Conservation (phyloP, 345 rosid species). For the Citrus cavaleriei region DNA sequence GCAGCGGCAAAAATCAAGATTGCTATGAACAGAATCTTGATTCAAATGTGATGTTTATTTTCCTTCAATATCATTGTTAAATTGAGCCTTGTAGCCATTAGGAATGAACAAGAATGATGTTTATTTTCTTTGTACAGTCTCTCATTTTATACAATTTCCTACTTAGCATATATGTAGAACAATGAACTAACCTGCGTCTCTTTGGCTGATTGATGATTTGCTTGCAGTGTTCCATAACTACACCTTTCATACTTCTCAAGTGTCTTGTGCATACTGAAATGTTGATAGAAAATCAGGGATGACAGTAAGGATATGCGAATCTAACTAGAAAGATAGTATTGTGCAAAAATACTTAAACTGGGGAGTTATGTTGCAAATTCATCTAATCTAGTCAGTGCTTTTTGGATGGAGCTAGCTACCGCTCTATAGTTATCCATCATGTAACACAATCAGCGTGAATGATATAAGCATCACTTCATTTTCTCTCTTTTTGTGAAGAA, state of each 20-base stretch:
- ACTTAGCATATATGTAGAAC: neutral
- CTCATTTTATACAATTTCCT: neutral
- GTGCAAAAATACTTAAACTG: no score
- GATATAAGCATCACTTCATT: neutral
- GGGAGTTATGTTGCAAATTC: no score
- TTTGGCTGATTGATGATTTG: slow-evolving; percentile 34
- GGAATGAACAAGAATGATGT: no score
- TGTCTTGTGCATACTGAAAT: slow-evolving; percentile 49
- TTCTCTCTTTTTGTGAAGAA: neutral
- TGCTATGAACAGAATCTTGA: no score
- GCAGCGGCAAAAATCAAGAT: no score
- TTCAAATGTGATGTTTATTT: no score
- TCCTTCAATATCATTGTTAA: no score
- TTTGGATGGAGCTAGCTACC: no score
- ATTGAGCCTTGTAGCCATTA: no score
- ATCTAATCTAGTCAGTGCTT: no score
- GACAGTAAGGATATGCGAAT: neutral
- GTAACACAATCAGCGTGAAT: neutral
- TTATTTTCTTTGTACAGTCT: no score
- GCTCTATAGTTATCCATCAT: neutral
- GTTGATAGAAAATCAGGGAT: neutral
- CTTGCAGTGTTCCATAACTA: slow-evolving; percentile 45
- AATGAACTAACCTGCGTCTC: slow-evolving; percentile 43
- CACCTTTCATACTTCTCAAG: slow-evolving; percentile 61
- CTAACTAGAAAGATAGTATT: neutral